Evolutionary conservation across 2,329 filamentous ascomycete species (phyloP).

Genomic region (Fusarium multiceps): DNA sequence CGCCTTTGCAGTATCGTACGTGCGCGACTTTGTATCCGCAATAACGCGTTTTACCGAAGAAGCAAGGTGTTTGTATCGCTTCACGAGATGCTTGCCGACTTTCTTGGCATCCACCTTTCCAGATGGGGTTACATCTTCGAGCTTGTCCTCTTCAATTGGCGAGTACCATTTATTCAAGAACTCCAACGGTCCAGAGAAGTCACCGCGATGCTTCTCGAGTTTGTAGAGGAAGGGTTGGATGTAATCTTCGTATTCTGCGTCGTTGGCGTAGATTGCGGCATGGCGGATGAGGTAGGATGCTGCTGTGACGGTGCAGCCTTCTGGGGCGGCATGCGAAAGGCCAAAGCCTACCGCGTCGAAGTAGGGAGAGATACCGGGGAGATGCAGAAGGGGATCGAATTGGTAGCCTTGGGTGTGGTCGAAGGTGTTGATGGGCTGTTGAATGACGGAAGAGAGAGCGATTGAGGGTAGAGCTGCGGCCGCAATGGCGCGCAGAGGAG

Average conservation of each 20-base stretch:
- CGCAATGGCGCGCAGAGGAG: constrained; percentile 3
- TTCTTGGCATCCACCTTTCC: constrained; percentile 35
- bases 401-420: constrained; percentile 41
- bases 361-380: constrained; percentile 43
- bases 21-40: constrained; percentile 40
- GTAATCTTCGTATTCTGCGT: constrained; percentile 42
- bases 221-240: constrained; percentile 40
- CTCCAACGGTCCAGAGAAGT: constrained; percentile 33
- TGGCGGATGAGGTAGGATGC: constrained; percentile 42
- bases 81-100: constrained; percentile 32
- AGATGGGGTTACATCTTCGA: constrained; percentile 40
- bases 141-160: constrained; percentile 37
- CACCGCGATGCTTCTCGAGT: constrained; percentile 36
- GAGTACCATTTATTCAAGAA: constrained; percentile 40
- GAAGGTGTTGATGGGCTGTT: constrained; percentile 30
- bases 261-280: constrained; percentile 41
- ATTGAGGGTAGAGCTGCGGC: constrained; percentile 5
- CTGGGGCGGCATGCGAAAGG: constrained; percentile 32
- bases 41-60: constrained; percentile 38
- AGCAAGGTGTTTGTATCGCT: constrained; percentile 37
- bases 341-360: constrained; percentile 43
- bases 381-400: constrained; percentile 41
- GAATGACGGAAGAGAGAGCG: constrained; percentile 13
- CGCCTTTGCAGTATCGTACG: constrained; percentile 38
- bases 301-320: constrained; percentile 38